Base-by-base conservation (phyloP, 805 yeast genomes). In the Nakazawaea wickerhamii region DNA sequence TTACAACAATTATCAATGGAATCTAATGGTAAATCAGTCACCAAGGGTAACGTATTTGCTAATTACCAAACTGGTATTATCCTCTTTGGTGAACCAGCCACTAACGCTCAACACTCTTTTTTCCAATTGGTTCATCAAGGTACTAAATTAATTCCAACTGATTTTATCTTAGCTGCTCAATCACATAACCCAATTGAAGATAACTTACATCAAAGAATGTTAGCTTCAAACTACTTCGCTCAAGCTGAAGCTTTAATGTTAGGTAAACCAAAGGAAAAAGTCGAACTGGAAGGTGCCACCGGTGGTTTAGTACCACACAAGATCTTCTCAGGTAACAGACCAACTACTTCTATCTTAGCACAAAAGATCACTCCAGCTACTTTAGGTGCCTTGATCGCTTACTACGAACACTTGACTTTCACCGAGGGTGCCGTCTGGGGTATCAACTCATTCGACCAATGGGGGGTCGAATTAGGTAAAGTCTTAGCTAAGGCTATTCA, bases 381-480 rank as follows among this genome's bases (percentile, higher is more conserved):
- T 42, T 77, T 93, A 52, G 99, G 99, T 71, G 79, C 98, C 36
- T 76, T 93, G 68, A 93, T 93, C 63, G 97, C 95, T 35, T 93
- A 93, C 79, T 93, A 93, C 73, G 99, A 93, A 72, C 96, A 89
- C 64, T 78, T 88, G 47, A 91, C 98, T 32, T 93, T 93, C 70
- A 90, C 90, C 46, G 99, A 93, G 73, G 99, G 99, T 71, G 99
- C 99, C 45, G 70, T 93, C 60, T 91, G 99, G 99, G 93, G 95
- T 79, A 90, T 93, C 74, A 93, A 93, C 81, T 91, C 98, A 15
- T 93, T 88, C 63, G 99, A 93, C 74, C 99, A 93, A 75, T 93
- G 98, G 96, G 99, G 99, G 69, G 99, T 93, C 59, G 99, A 93
- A 73, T 84, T 93, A 57, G 99, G 99, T 65, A 93, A 93, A 73